These are phyloP conservation scores for Trichosporon inkin DNA, from an alignment of 1,284 basidiomycete genomes.

Conservation along the genomic window DNA sequence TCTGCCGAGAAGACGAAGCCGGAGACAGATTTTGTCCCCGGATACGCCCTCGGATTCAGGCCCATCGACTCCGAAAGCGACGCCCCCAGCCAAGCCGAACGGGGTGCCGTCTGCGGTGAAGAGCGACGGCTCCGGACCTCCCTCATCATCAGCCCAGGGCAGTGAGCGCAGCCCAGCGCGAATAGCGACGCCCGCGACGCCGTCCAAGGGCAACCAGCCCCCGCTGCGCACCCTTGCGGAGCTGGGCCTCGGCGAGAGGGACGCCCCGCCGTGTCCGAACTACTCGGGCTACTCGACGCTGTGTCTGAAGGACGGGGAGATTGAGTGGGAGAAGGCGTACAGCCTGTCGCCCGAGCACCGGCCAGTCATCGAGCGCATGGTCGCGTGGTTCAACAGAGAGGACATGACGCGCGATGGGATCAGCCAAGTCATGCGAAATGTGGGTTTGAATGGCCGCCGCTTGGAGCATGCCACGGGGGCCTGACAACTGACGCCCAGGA, in stretches of 20 bases:
- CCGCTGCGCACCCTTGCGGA: neutral
- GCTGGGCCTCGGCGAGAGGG: neutral
- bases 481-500: neutral
- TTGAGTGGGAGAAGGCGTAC: constrained; percentile 4
- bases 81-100: neutral
- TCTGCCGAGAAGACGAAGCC: neutral
- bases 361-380: neutral
- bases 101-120: neutral
- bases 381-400: constrained; percentile 5
- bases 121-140: neutral
- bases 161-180: neutral
- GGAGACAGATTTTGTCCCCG: neutral
- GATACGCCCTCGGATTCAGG: neutral
- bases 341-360: constrained; percentile 4
- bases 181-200: constrained; percentile 1
- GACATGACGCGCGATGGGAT: constrained; percentile 3
- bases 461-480: neutral
- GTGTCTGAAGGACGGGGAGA: constrained; percentile 2
- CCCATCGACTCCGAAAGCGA: neutral
- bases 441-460: neutral
- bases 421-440: constrained; percentile 4
- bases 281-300: constrained; percentile 4
- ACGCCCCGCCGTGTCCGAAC: constrained; percentile 2
- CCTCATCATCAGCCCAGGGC: neutral
- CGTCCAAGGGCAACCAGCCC: neutral